phyloP scores from a whole-genome alignment of 176 grass and related monocot species.

The Oryza officinalis region DNA sequence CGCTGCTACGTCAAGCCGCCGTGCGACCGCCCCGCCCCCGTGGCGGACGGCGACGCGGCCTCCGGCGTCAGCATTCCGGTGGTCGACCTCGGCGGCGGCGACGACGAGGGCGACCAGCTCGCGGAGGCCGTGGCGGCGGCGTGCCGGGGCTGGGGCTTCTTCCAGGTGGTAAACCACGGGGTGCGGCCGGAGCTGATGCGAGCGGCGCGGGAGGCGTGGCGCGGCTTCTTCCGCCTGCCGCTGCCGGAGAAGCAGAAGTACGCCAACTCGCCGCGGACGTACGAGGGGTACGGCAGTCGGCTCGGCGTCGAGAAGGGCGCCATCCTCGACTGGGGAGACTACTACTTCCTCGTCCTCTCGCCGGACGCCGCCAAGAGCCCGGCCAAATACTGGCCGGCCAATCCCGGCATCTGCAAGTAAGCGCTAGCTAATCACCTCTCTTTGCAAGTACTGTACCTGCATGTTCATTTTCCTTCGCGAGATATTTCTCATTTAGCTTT shows the following conservation, averaged over 20 bases:
- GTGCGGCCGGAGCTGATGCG: conserved; percentile 62
- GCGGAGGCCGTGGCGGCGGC: conserved; percentile 54
- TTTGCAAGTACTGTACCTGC: neutral
- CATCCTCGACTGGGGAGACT: conserved; percentile 89
- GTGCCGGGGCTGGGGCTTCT: conserved; percentile 83
- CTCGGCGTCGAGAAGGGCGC: conserved; percentile 82
- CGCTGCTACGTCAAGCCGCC: conserved; percentile 68
- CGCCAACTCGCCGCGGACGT: conserved; percentile 76
- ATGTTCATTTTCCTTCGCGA: neutral
- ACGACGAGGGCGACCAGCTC: neutral
- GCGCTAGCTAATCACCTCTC: neutral
- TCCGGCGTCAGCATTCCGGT: conserved; percentile 56
- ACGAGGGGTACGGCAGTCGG: conserved; percentile 90
- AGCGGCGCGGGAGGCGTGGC: conserved; percentile 56
- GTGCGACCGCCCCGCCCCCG: conserved; percentile 49
- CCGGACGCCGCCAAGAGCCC: conserved; percentile 54
- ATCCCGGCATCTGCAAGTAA: conserved; percentile 66
- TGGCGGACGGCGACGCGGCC: neutral
- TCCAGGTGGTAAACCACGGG: conserved; percentile 87
- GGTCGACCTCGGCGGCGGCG: conserved; percentile 50
- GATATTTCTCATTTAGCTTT: neutral
- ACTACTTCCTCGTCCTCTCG: conserved; percentile 77
- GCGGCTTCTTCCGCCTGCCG: conserved; percentile 69
- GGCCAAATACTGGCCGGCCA: conserved; percentile 54
- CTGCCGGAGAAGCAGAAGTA: conserved; percentile 58